Evolutionary conservation across 2,329 filamentous ascomycete species (phyloP).

Genomic region (Talaromyces sp.): DNA sequence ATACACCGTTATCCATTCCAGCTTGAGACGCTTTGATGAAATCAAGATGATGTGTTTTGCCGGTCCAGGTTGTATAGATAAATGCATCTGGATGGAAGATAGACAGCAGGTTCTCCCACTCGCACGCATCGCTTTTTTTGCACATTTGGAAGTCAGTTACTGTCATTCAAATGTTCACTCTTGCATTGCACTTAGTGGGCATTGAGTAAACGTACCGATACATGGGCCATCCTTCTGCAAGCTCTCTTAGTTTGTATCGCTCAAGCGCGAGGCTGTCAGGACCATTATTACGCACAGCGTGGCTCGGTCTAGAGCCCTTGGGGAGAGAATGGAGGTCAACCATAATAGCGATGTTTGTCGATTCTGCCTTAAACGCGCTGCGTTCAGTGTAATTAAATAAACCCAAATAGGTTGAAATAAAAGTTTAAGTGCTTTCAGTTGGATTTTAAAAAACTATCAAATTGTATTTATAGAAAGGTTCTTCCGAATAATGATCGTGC

Average conservation of each 20-base stretch:
- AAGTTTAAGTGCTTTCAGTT: too few relatives aligned
- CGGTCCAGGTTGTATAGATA: conserved; percentile 55
- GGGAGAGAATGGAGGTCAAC: conserved; percentile 39
- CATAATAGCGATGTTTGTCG: conserved; percentile 26
- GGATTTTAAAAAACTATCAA: too few relatives aligned
- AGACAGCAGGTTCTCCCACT: conserved; percentile 54
- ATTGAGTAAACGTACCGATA: conserved; percentile 33
- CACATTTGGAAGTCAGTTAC: not conserved
- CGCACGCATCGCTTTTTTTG: conserved; percentile 45
- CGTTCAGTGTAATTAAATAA: not conserved
- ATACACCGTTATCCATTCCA: conserved; percentile 53
- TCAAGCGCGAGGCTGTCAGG: conserved; percentile 47
- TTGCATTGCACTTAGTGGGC: not conserved
- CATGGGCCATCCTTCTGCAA: conserved; percentile 53
- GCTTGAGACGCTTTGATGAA: conserved; percentile 53
- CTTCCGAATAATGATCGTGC: not conserved
- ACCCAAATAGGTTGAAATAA: too few relatives aligned
- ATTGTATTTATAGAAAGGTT: not conserved
- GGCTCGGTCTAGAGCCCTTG: conserved; percentile 36
- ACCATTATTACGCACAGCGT: conserved; percentile 50
- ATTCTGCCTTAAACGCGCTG: not conserved
- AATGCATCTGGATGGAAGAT: conserved; percentile 52
- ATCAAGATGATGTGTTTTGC: conserved; percentile 41
- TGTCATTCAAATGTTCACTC: not conserved
- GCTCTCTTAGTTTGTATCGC: conserved; percentile 49